These are phyloP conservation scores for Blastomyces parvus DNA, from an alignment of 2,329 filamentous ascomycete genomes.

Conservation along the genomic window DNA sequence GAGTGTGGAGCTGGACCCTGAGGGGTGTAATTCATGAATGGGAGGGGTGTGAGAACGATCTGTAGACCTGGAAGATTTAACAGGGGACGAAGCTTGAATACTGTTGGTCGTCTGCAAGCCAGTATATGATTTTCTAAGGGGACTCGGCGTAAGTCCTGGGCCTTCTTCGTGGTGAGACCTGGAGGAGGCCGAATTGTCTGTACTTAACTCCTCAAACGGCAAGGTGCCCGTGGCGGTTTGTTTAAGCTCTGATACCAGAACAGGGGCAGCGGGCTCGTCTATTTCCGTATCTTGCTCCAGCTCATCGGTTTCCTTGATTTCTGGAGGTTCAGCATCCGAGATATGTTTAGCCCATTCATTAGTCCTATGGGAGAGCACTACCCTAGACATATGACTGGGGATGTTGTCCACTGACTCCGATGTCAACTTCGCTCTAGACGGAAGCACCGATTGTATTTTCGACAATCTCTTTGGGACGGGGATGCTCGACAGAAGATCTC, in stretches of 20 bases:
- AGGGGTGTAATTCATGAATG: neutral
- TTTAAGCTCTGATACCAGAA: constrained; percentile 55
- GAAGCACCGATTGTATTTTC: constrained; percentile 6
- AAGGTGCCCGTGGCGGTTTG: constrained; percentile 42
- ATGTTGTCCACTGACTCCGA: constrained; percentile 45
- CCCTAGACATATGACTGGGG: constrained; percentile 61
- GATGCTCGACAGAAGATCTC: neutral
- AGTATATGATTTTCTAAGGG: neutral
- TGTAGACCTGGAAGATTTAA: neutral
- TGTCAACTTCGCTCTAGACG: constrained; percentile 21
- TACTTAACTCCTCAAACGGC: neutral
- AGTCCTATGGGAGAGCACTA: constrained; percentile 75
- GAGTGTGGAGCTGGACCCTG: neutral
- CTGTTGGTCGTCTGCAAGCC: neutral
- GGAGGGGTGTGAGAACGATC: neutral
- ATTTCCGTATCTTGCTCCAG: constrained; percentile 23
- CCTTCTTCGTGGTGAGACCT: neutral
- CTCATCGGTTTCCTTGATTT: constrained; percentile 42
- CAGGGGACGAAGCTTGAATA: neutral
- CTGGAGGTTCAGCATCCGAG: constrained; percentile 62
- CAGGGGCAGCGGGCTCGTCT: constrained; percentile 49
- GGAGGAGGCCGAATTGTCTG: neutral
- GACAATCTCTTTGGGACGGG: constrained; percentile 3
- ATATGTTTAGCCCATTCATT: constrained; percentile 96
- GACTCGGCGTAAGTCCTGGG: neutral